Evolutionary conservation across 495 filamentous ascomycete species (phyloP).

Genomic region (Lepidopterella palustris): DNA sequence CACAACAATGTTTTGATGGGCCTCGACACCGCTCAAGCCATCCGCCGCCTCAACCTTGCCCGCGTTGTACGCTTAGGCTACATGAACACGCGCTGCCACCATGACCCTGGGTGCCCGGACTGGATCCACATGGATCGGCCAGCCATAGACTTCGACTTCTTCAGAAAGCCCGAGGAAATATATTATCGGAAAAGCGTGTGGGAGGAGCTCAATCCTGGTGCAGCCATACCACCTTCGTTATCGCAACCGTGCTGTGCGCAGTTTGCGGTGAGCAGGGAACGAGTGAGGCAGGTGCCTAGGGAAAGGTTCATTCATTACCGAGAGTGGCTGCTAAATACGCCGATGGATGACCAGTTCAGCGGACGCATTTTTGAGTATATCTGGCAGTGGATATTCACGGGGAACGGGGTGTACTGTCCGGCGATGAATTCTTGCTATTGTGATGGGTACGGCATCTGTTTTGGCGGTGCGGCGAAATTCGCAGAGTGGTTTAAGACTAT

Average conservation of each 20-base stretch:
- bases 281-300: slow-evolving; percentile 47
- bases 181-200: slow-evolving; percentile 23
- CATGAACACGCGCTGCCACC: slow-evolving; percentile 59
- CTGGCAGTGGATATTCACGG: slow-evolving; percentile 58
- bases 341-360: slow-evolving; percentile 53
- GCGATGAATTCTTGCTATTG: slow-evolving; percentile 62
- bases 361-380: slow-evolving; percentile 67
- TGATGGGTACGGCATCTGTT: slow-evolving; percentile 65
- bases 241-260: slow-evolving; percentile 50
- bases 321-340: slow-evolving; percentile 57
- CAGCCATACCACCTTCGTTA: slow-evolving; percentile 23
- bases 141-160: slow-evolving; percentile 25
- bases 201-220: slow-evolving; percentile 28
- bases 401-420: slow-evolving; percentile 50
- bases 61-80: slow-evolving; percentile 53
- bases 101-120: slow-evolving; percentile 56
- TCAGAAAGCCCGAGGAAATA: slow-evolving; percentile 27
- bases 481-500: slow-evolving; percentile 34
- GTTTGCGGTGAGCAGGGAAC: slow-evolving; percentile 41
- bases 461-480: slow-evolving; percentile 50
- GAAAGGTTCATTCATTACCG: slow-evolving; percentile 56
- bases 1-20: slow-evolving; percentile 43
- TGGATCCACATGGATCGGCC: slow-evolving; percentile 45
- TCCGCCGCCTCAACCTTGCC: slow-evolving; percentile 47
- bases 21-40: slow-evolving; percentile 47